phyloP scores from a whole-genome alignment of 2,329 filamentous ascomycete species.

The Chaetothyriales sp. region DNA sequence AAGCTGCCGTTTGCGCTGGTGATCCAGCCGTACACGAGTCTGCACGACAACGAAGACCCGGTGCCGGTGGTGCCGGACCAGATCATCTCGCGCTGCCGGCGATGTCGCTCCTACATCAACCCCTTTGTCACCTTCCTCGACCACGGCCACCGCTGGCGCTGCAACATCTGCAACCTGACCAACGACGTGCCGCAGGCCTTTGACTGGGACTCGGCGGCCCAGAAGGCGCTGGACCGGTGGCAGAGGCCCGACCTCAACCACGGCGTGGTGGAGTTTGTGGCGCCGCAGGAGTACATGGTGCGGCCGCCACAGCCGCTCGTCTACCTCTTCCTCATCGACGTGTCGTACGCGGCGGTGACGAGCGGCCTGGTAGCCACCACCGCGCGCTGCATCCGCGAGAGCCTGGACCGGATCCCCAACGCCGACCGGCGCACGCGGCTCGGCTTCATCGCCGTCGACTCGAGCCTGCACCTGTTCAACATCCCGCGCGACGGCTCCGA shows the following conservation, averaged over 20 bases:
- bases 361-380: constrained; percentile 84
- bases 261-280: constrained; percentile 93
- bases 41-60: constrained; percentile 84
- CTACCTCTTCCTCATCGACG: constrained; percentile 89
- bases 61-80: constrained; percentile 91
- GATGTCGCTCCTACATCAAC: constrained; percentile 95
- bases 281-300: constrained; percentile 98
- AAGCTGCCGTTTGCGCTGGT: constrained; percentile 89
- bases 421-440: constrained; percentile 82
- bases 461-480: constrained; percentile 88
- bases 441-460: constrained; percentile 91
- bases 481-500: constrained; percentile 81
- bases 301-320: constrained; percentile 89
- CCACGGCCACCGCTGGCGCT: constrained; percentile 93
- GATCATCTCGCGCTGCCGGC: constrained; percentile 88
- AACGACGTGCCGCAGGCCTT: constrained; percentile 99
- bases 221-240: constrained; percentile 86
- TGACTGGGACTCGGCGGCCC: constrained; percentile 87
- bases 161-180: constrained; percentile 98
- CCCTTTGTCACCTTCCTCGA: constrained; percentile 94
- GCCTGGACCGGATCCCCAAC: constrained; percentile 94
- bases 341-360: constrained; percentile 79
- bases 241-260: constrained; percentile 87
- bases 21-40: constrained; percentile 85
- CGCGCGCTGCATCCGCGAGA: constrained; percentile 86